Evolutionary conservation across 495 filamentous ascomycete species (phyloP).

Genomic region (Podospora tetraspora): DNA sequence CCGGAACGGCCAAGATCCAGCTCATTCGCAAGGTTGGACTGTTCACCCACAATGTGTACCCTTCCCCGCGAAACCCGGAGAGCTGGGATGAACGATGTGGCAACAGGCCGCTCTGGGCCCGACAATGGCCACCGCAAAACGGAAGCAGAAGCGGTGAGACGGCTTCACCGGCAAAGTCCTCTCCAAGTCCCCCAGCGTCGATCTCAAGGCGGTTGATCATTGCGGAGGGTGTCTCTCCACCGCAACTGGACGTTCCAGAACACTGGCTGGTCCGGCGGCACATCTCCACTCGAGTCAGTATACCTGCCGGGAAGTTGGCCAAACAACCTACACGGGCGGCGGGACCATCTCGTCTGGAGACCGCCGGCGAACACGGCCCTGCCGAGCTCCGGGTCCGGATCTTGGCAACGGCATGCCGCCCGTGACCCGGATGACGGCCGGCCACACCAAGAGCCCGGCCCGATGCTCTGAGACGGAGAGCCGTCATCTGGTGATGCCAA

Average conservation of each 20-base stretch:
- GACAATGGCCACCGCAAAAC: not conserved
- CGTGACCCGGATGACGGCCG: not conserved
- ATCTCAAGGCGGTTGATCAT: not conserved
- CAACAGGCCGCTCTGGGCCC: not conserved
- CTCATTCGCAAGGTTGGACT: not conserved
- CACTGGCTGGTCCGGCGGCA: not conserved
- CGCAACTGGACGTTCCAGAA: not conserved
- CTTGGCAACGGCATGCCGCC: not conserved
- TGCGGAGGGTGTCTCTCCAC: not conserved
- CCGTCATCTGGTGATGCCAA: not conserved
- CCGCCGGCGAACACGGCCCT: not conserved
- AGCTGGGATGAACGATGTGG: not conserved
- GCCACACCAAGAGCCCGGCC: not conserved
- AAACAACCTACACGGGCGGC: not conserved
- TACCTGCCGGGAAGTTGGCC: not conserved
- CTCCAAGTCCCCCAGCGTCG: not conserved
- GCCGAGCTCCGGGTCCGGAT: not conserved
- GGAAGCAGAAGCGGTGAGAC: not conserved
- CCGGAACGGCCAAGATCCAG: not conserved
- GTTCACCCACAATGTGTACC: not conserved
- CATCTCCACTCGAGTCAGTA: not conserved
- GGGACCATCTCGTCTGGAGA: not conserved
- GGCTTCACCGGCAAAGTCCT: not conserved
- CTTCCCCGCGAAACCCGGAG: not conserved
- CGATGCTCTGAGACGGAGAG: not conserved